Evolutionary conservation across 306 rosid species (phyloP).

Genomic region (Fagus crenata): DNA sequence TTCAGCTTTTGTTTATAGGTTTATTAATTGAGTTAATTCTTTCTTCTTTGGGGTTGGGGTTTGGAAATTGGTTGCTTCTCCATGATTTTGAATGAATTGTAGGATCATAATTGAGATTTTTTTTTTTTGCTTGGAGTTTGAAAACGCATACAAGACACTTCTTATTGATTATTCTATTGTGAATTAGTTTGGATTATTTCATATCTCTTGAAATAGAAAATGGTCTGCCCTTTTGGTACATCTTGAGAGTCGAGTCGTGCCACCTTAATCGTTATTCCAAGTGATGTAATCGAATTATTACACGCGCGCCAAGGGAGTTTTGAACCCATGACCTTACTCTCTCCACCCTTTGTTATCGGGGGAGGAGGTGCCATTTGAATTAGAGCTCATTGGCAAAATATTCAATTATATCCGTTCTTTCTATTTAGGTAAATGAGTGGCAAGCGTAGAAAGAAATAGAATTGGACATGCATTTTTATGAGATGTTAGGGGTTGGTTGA

Average conservation of each 20-base stretch:
- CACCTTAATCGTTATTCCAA: background rate
- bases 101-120: background rate
- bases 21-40: background rate
- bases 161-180: background rate
- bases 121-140: background rate
- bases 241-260: too few species aligned
- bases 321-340: too few species aligned
- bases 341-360: too few species aligned
- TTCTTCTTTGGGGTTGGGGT: background rate
- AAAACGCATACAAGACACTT: background rate
- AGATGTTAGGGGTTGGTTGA: background rate
- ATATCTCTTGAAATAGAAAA: background rate
- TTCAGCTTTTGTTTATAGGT: background rate
- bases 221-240: background rate
- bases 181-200: background rate
- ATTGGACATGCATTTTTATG: background rate
- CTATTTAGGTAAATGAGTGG: background rate
- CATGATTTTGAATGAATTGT: background rate
- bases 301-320: background rate
- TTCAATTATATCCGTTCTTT: background rate
- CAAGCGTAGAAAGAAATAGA: background rate
- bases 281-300: background rate
- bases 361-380: too few species aligned
- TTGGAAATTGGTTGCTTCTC: background rate
- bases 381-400: background rate